Percentiles rank a stretch among this genome's conserved stretches.
Evolutionary conservation across 2,329 filamentous ascomycete species (phyloP).

Genomic region (Hortaea werneckii): DNA sequence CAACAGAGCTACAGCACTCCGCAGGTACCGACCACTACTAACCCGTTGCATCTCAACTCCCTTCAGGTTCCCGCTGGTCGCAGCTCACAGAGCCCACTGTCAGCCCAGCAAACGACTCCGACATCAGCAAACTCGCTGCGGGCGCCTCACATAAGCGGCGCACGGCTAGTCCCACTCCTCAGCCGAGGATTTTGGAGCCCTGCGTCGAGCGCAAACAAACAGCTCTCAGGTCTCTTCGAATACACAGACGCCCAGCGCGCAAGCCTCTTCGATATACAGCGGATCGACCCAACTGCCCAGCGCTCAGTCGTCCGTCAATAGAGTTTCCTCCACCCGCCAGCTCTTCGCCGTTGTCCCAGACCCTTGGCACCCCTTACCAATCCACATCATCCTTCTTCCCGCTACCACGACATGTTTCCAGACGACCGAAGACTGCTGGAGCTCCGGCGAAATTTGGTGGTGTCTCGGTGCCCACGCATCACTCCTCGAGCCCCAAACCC

Average conservation of each 20-base stretch:
- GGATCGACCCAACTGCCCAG: constrained; percentile 16
- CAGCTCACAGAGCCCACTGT: not conserved
- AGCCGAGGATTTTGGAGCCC: constrained; percentile 4
- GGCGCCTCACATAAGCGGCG: constrained; percentile 6
- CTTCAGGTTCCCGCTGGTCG: not conserved
- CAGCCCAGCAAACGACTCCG: not conserved
- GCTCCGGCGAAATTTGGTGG: constrained; percentile 23
- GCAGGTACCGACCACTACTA: not conserved
- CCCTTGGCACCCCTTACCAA: constrained; percentile 23
- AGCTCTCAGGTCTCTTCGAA: not conserved
- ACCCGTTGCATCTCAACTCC: not conserved
- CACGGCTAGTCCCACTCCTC: constrained; percentile 5
- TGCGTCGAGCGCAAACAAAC: not conserved
- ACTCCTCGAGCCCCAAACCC: constrained; percentile 11
- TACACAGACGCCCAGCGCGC: not conserved
- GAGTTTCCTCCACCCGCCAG: not conserved
- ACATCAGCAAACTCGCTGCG: constrained; percentile 4
- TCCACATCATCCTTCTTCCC: constrained; percentile 21
- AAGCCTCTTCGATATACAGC: constrained; percentile 12
- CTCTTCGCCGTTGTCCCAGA: constrained; percentile 5
- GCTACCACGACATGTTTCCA: constrained; percentile 23
- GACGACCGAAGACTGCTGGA: constrained; percentile 21
- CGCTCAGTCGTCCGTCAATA: constrained; percentile 9
- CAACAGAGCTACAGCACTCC: constrained; percentile 5
- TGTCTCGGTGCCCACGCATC: constrained; percentile 25